A percentile compares a stretch with the other conserved stretches of the same genome.
Conservation (phyloP, 805 yeast genomes). For the Candida patagonica region DNA sequence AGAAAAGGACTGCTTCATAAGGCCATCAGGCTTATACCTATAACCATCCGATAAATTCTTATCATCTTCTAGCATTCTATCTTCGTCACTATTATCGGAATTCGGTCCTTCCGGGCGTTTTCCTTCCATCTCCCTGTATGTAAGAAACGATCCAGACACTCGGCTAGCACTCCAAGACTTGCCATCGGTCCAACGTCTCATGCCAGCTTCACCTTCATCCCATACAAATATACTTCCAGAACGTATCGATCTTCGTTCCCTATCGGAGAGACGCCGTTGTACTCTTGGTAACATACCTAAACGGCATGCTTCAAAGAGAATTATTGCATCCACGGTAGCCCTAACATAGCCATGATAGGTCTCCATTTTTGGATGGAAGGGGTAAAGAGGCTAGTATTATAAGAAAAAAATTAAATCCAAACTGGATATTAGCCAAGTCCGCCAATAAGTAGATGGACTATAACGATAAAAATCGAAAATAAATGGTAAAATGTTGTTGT, state of each 20-base stretch:
- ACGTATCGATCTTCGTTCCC: slow-evolving; percentile 43
- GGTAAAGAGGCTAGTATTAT: too few relatives aligned
- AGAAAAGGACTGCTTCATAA: slow-evolving; percentile 57
- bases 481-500: too few relatives aligned
- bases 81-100: slow-evolving; percentile 3
- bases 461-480: too few relatives aligned
- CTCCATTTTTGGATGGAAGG: slow-evolving; percentile 29
- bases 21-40: slow-evolving; percentile 41
- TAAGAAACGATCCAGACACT: slow-evolving; percentile 53
- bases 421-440: too few relatives aligned
- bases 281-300: slow-evolving; percentile 48
- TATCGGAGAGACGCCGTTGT: slow-evolving; percentile 46
- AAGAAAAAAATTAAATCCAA: too few relatives aligned
- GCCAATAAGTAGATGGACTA: too few relatives aligned
- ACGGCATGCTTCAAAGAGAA: slow-evolving; percentile 57
- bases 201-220: slow-evolving; percentile 63
- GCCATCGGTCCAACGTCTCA: slow-evolving; percentile 76
- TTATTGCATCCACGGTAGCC: slow-evolving; percentile 51
- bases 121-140: slow-evolving; percentile 52
- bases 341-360: slow-evolving; percentile 54
- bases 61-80: slow-evolving; percentile 1
- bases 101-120: slow-evolving; percentile 11
- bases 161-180: slow-evolving; percentile 64
- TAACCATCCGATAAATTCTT: slow-evolving; percentile 26
- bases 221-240: slow-evolving; percentile 60